These are phyloP conservation scores for Picochlorum sp. DNA, from an alignment of 139 green algal genomes.

Conservation along the genomic window DNA sequence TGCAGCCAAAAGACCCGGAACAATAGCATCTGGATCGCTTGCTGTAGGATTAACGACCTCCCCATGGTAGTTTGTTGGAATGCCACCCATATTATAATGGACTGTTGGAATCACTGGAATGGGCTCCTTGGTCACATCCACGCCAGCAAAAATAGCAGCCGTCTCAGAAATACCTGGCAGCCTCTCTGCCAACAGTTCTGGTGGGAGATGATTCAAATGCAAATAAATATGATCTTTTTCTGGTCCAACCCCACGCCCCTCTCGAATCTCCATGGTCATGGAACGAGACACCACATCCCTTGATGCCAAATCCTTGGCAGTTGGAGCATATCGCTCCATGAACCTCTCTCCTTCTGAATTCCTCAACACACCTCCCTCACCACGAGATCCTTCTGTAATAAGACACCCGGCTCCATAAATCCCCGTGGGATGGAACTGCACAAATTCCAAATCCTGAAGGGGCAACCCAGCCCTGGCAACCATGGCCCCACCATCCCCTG, in stretches of 20 bases:
- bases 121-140: slow-evolving; percentile 41
- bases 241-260: slow-evolving; percentile 59
- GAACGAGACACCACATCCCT: slow-evolving; percentile 90
- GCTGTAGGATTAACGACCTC: slow-evolving; percentile 39
- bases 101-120: slow-evolving; percentile 91
- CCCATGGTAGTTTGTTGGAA: slow-evolving; percentile 94
- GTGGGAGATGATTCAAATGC: slow-evolving; percentile 96
- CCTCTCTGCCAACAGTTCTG: slow-evolving; percentile 92
- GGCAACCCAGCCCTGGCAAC: slow-evolving; percentile 85
- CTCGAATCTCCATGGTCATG: slow-evolving; percentile 94
- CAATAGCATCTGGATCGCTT: slow-evolving; percentile 69
- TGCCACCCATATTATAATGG: slow-evolving; percentile 99
- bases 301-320: slow-evolving; percentile 95
- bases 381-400: slow-evolving; percentile 94
- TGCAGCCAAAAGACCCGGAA: slow-evolving; percentile 89
- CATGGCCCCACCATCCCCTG: slow-evolving; percentile 93
- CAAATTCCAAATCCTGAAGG: slow-evolving; percentile 90
- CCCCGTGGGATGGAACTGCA: slow-evolving; percentile 97
- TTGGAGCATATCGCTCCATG: slow-evolving; percentile 98
- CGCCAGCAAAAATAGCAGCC: slow-evolving; percentile 95
- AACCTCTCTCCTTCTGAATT: slow-evolving; percentile 98
- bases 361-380: slow-evolving; percentile 93
- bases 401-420: slow-evolving; percentile 99
- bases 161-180: slow-evolving; percentile 97
- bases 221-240: slow-evolving; percentile 97